Base-by-base conservation (phyloP, 2,329 filamentous ascomycete genomes). In the Ceratocystis destructans region DNA sequence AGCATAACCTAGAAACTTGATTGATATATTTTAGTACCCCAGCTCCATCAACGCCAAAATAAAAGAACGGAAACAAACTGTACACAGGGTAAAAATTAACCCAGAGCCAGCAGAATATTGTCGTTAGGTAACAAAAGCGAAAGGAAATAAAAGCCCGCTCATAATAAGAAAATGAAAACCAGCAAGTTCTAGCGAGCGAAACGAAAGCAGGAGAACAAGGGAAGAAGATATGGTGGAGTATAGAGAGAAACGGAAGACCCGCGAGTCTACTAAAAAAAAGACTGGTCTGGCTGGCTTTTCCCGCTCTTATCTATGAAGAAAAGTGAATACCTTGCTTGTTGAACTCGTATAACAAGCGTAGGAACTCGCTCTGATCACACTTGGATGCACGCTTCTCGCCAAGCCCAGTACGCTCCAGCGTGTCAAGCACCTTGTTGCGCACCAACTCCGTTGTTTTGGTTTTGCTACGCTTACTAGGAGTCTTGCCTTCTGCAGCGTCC, bases 241-340 rank as follows among this genome's bases (percentile, higher is more conserved):
- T 20, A 28, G 20, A 22, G 8, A 37, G 33, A 31, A 20, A 46
- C 8, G n/a, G 53, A 17, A 17, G 10, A 44, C 45, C 20, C 20
- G 3, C 10, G 20, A 45, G 61, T 12, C 57, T 6, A 62, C 41
- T 46, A 25, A 12, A 62, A 62, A 25, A 45, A 44, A 22, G n/a
- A 45, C 41, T 17, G 6, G n/a, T 5, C 37, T 10, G 20, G 22
- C 1, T 17, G 7, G 7, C 53, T 15, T 12, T 57, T 4, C 25
- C 3, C 25, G 17, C 25, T 25, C 8, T 12, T 15, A 1, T 37
- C 53, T 66, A 68, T 48, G 66, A 80, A 81, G 64, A 75, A 75
- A 97, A 97, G 77, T 96, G 93, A 68, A 97, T 93, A 33, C 90
- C 90, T 74, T 96, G 90, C 70, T 90, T 84, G 74, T 96, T 96